Evolutionary conservation across 2,329 filamentous ascomycete genomes (phyloP).

Genomic region (Samsoniella hepiali): DNA sequence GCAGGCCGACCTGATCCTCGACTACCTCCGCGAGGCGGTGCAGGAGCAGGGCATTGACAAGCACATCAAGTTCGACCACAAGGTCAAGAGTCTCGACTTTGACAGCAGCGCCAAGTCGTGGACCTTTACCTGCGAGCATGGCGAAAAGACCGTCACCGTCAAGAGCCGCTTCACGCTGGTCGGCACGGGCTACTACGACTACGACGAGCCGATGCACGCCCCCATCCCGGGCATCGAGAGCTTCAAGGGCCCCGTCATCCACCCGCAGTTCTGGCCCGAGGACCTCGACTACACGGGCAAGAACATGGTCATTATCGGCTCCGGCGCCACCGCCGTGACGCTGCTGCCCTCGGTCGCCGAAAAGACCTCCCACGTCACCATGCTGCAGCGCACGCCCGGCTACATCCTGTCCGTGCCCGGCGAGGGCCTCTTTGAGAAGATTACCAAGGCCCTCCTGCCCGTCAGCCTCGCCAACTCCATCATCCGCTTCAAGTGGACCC

Average conservation of each 20-base stretch:
- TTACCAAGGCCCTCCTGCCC: conserved; percentile 45
- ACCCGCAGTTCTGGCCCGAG: conserved; percentile 76
- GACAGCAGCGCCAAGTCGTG: conserved; percentile 53
- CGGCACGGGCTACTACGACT: conserved; percentile 69
- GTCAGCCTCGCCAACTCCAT: conserved; percentile 36
- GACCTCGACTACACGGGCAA: conserved; percentile 64
- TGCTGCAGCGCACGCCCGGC: conserved; percentile 61
- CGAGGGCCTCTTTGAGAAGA: conserved; percentile 24
- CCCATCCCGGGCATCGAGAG: conserved; percentile 64
- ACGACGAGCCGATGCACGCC: conserved; percentile 57
- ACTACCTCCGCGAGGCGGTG: conserved; percentile 54
- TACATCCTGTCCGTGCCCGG: too few species aligned
- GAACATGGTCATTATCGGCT: conserved; percentile 69
- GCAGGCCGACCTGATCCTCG: conserved; percentile 47
- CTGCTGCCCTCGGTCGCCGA: conserved; percentile 68
- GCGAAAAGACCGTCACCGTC: conserved; percentile 32
- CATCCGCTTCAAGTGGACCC: conserved; percentile 34
- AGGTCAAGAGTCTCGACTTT: conserved; percentile 50
- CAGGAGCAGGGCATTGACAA: conserved; percentile 49
- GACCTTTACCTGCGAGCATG: conserved; percentile 38
- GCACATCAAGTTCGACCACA: conserved; percentile 51
- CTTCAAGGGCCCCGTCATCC: conserved; percentile 62
- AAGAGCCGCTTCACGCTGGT: conserved; percentile 55
- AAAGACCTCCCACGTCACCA: conserved; percentile 64
- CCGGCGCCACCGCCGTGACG: conserved; percentile 76